Conservation (phyloP, 2,329 filamentous ascomycete genomes). For the Graphilbum ipis-grandicollis region DNA sequence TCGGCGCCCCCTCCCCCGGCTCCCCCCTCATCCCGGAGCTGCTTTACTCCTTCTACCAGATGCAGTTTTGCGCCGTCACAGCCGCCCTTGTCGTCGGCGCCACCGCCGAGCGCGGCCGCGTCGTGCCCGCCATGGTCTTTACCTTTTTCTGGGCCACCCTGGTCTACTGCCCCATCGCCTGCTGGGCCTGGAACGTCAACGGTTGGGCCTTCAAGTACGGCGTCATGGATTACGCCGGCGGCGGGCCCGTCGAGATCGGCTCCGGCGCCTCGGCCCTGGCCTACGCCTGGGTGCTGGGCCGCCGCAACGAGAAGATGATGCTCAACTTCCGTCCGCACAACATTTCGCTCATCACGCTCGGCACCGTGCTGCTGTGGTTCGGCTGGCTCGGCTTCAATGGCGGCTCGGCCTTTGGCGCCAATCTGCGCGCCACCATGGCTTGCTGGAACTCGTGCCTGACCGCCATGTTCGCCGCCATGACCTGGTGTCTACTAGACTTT, state of each 20-base stretch:
- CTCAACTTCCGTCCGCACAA: constrained; percentile 99
- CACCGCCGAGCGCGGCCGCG: constrained; percentile 82
- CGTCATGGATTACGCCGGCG: constrained; percentile 89
- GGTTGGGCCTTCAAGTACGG: constrained; percentile 87
- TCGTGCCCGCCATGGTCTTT: constrained; percentile 90
- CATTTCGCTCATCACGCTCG: constrained; percentile 89
- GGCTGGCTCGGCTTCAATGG: constrained; percentile 99
- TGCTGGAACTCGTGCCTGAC: constrained; percentile 97
- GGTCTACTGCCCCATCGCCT: constrained; percentile 92
- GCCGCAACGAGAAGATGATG: constrained; percentile 98
- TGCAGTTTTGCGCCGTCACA: constrained; percentile 95
- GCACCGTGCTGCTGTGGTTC: constrained; percentile 92
- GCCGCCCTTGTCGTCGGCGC: constrained; percentile 82
- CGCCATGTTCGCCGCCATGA: constrained; percentile 78
- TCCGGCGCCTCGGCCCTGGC: constrained; percentile 87
- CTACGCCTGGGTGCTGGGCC: constrained; percentile 89
- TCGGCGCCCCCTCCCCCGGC: constrained; percentile 71
- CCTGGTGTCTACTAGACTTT: constrained; percentile 93
- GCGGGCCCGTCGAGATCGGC: constrained; percentile 90
- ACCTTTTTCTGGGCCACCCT: constrained; percentile 91
- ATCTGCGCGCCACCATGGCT: constrained; percentile 85
- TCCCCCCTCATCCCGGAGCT: constrained; percentile 78
- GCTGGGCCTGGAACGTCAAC: constrained; percentile 92
- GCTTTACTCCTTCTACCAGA: constrained; percentile 92
- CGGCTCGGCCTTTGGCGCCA: constrained; percentile 83